Percentiles rank a stretch among this genome's conserved stretches.
phyloP scores from a whole-genome alignment of 495 filamentous ascomycete species.

The Podospora appendiculata region DNA sequence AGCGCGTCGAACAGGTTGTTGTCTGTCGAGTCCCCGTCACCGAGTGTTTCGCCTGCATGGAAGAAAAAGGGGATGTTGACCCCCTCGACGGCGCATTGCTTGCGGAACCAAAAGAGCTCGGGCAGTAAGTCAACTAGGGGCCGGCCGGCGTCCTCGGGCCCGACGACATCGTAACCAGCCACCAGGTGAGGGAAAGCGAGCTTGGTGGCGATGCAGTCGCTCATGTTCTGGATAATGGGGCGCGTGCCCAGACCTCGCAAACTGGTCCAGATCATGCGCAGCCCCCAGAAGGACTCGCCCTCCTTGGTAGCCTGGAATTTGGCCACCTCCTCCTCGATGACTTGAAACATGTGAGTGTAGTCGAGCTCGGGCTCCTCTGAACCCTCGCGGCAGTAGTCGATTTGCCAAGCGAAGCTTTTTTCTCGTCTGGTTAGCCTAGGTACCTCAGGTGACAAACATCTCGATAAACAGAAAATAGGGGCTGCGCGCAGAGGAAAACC shows the following conservation, averaged over 20 bases:
- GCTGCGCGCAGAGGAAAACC: neutral
- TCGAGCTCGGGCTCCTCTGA: slow-evolving; percentile 51
- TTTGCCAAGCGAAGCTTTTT: slow-evolving; percentile 48
- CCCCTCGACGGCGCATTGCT: slow-evolving; percentile 67
- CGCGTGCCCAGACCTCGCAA: slow-evolving; percentile 54
- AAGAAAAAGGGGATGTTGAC: slow-evolving; percentile 94
- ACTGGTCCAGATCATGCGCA: slow-evolving; percentile 81
- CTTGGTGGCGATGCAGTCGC: slow-evolving; percentile 75
- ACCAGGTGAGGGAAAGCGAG: slow-evolving; percentile 69
- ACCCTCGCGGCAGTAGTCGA: slow-evolving; percentile 52
- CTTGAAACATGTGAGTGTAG: slow-evolving; percentile 57
- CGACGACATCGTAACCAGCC: slow-evolving; percentile 82
- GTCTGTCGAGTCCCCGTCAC: slow-evolving; percentile 67
- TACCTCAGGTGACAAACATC: neutral
- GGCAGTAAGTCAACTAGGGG: slow-evolving; percentile 70
- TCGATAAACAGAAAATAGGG: neutral
- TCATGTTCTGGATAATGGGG: slow-evolving; percentile 70
- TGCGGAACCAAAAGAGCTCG: slow-evolving; percentile 86
- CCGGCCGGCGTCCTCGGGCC: slow-evolving; percentile 72
- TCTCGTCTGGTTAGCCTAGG: neutral
- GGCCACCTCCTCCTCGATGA: slow-evolving; percentile 72
- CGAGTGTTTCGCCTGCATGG: slow-evolving; percentile 80
- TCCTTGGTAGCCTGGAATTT: slow-evolving; percentile 60
- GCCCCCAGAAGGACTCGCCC: slow-evolving; percentile 73
- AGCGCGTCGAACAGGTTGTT: slow-evolving; percentile 88